A percentile compares a stretch with the other conserved stretches of the same genome.
Evolutionary conservation across 2,329 filamentous ascomycete genomes (phyloP).

Genomic region (Ophiostoma sp.): DNA sequence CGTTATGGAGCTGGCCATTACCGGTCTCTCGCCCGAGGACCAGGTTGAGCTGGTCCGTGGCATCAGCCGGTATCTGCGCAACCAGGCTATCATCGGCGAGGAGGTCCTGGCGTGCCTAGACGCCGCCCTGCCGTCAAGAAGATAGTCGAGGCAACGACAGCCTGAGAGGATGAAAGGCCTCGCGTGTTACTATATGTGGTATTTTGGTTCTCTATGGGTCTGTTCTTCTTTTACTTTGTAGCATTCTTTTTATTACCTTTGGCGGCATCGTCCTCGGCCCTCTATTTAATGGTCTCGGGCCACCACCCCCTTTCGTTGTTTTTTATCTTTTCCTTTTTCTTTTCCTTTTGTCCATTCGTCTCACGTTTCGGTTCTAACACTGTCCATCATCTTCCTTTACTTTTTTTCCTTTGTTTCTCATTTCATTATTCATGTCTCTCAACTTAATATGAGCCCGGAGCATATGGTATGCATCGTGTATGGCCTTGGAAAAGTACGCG

Average conservation of each 20-base stretch:
- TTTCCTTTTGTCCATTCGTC: not conserved
- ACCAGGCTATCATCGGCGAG: slow-evolving; percentile 50
- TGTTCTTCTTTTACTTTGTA: slow-evolving; percentile 5
- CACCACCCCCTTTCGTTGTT: not conserved
- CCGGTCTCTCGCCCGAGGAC: slow-evolving; percentile 77
- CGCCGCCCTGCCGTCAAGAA: slow-evolving; percentile 25
- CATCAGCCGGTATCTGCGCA: slow-evolving; percentile 58
- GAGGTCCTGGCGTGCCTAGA: slow-evolving; percentile 30
- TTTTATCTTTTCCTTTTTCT: no score
- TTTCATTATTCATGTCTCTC: not conserved
- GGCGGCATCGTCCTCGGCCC: not conserved
- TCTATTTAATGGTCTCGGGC: not conserved
- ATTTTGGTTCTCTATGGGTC: slow-evolving; percentile 11
- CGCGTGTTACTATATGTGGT: slow-evolving; percentile 8
- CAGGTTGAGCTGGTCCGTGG: slow-evolving; percentile 74
- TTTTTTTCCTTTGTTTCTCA: not conserved
- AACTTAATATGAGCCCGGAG: slow-evolving; percentile 12
- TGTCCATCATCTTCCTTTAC: slow-evolving; percentile 1
- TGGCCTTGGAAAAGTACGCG: slow-evolving; percentile 16
- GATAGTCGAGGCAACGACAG: slow-evolving; percentile 12
- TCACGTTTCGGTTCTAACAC: slow-evolving; percentile 12
- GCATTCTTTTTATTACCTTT: not conserved
- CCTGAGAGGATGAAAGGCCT: not conserved
- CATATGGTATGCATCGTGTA: slow-evolving; percentile 14
- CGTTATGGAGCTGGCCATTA: slow-evolving; percentile 87